These are phyloP conservation scores for Apiotrichum sp. DNA, from an alignment of 1,284 basidiomycete genomes.

Conservation along the genomic window DNA sequence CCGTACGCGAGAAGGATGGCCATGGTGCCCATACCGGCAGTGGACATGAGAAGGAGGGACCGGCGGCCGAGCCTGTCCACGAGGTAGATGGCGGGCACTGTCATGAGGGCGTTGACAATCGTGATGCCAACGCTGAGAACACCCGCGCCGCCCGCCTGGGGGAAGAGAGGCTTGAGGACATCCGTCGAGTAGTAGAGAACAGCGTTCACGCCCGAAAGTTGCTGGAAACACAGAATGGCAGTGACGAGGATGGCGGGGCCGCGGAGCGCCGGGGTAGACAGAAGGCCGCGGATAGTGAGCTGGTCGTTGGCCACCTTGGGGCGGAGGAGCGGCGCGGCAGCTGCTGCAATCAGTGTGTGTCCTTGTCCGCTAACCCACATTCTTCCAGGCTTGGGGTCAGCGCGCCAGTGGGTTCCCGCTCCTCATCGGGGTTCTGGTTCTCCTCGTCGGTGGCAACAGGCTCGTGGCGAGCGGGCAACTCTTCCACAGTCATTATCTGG, in stretches of 20 bases:
- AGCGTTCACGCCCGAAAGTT: constrained; percentile 71
- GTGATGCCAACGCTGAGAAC: constrained; percentile 48
- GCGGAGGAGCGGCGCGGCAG: constrained; percentile 26
- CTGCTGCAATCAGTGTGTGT: constrained; percentile 8
- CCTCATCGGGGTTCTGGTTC: neutral
- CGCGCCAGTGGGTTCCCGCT: neutral
- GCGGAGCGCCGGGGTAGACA: constrained; percentile 57
- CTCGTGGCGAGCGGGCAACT: neutral
- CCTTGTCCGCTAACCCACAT: neutral
- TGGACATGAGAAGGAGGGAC: constrained; percentile 45
- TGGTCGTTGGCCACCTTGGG: constrained; percentile 44
- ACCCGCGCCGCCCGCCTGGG: constrained; percentile 61
- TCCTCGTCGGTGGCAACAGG: neutral
- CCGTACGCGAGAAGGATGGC: constrained; percentile 65
- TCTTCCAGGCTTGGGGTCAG: neutral
- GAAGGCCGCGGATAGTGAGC: constrained; percentile 29
- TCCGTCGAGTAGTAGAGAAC: constrained; percentile 81
- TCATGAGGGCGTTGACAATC: constrained; percentile 72
- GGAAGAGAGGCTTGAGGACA: constrained; percentile 70
- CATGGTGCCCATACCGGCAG: constrained; percentile 62
- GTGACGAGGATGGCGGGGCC: constrained; percentile 64
- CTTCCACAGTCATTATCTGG: constrained; percentile 52
- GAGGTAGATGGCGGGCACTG: constrained; percentile 72
- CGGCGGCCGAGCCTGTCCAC: constrained; percentile 58
- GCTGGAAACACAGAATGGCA: constrained; percentile 69